These are phyloP conservation scores for Cystoderma amianthinum DNA, from an alignment of 768 basidiomycete species.

Conservation along the genomic window DNA sequence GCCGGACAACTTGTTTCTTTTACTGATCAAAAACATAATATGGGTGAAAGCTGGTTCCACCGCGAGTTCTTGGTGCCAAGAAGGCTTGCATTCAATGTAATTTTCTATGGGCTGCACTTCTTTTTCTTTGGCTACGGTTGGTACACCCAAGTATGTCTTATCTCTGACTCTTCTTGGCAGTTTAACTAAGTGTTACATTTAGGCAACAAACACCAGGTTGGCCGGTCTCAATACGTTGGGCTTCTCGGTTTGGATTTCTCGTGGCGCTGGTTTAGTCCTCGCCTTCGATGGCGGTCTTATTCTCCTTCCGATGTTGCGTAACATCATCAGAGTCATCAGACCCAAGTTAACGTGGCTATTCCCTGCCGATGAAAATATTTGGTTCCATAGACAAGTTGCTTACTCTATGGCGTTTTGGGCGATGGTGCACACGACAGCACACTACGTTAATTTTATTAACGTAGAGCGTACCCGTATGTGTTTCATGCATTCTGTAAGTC, in stretches of 20 bases:
- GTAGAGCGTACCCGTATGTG: constrained; percentile 79
- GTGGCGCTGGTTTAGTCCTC: constrained; percentile 87
- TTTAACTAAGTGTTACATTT: constrained; percentile 4
- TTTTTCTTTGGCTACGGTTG: constrained; percentile 82
- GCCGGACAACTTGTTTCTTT: no score
- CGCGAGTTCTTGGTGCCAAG: constrained; percentile 59
- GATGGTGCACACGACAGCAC: constrained; percentile 89
- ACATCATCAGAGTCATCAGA: constrained; percentile 77
- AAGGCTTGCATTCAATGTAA: constrained; percentile 64
- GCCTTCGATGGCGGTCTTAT: constrained; percentile 85
- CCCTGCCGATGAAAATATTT: constrained; percentile 92
- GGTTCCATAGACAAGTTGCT: constrained; percentile 93
- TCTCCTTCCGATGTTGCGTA: constrained; percentile 84
- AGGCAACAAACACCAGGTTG: constrained; percentile 59
- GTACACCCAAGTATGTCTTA: constrained; percentile 61
- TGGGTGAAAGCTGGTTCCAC: constrained; percentile 69
- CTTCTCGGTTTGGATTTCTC: constrained; percentile 86
- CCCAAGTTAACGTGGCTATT: constrained; percentile 78
- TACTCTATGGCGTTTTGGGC: constrained; percentile 93
- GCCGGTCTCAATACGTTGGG: constrained; percentile 71
- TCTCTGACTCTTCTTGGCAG: not conserved
- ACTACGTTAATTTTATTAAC: constrained; percentile 91
- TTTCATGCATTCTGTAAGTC: not conserved
- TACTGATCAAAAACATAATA: no score
- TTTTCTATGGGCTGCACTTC: constrained; percentile 79